Evolutionary conservation across 116 monocot species (phyloP), one percentile per base, ranked within the genome.

Genomic region (Posidonia oceanica): DNA sequence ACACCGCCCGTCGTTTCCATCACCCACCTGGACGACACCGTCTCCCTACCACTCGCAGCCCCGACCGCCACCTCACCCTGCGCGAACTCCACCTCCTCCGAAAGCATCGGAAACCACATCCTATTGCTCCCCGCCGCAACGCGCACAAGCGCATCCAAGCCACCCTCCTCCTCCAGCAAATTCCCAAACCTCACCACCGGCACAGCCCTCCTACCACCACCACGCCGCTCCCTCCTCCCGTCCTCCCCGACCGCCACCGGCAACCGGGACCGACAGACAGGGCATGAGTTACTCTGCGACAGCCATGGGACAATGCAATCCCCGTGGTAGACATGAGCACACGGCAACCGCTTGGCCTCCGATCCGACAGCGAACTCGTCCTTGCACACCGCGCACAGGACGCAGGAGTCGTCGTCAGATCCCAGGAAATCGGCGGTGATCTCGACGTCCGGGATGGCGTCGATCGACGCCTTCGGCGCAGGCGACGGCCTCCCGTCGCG

Each of bases 231-330:
- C 66, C 38, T 38, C 59, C 67, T 6, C 6, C 29, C 52, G n/a
- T 63, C 66, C 10, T 48, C 48, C 48, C 39, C 4, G 4, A 16
- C 61, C n/a, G 39, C 59, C 10, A 63, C 52, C 17, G 83, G 79
- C 37, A 84, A 63, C 37, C 16, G 54, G 22, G 64, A 74, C 41
- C 84, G 80, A 77, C 84, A 84, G 59, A 80, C 61, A 4, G 84
- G 84, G 42, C 84, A 84, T 36, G 84, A 77, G 59, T 84, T 84
- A 51, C 67, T 70, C 23, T 59, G 63, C 22, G 74, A 66, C 23
- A 84, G 71, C 84, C 84, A 84, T 4, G 77, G 80, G 3, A 77
- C 61, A 70, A 84, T 84, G 71, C 84, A 84, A 63, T 80, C 80
- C 18, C 73, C 36, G 67, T 84, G 84, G 71, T 84, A 84, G 44